A percentile compares a stretch with the other conserved stretches of the same genome.
Conservation (phyloP, 352 stramenopile species). For the Blastocystis sp. region DNA sequence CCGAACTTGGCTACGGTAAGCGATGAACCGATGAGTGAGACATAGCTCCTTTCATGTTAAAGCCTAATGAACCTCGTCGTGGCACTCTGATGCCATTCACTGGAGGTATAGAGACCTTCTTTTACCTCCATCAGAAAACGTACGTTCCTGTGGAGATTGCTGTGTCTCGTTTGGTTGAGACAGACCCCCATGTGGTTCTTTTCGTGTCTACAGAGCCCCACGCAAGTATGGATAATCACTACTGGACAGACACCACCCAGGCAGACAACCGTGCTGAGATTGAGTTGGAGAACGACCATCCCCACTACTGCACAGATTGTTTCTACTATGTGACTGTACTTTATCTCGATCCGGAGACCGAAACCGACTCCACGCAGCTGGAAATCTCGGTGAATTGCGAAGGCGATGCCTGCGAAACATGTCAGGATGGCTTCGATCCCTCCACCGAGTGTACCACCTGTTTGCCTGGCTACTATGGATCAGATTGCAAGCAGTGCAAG, state of each 20-base stretch:
- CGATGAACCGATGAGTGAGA: background rate
- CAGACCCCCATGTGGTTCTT: background rate
- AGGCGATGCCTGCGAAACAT: background rate
- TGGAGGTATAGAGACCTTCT: constrained; percentile 14
- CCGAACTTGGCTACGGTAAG: constrained; percentile 31
- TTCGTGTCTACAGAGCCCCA: constrained; percentile 18
- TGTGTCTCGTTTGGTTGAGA: background rate
- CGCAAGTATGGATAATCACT: constrained; percentile 8
- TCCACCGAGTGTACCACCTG: constrained; percentile 74
- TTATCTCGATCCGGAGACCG: background rate
- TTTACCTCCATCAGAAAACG: constrained; percentile 1
- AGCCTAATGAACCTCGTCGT: background rate
- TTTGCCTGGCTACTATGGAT: constrained; percentile 73
- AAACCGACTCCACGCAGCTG: background rate
- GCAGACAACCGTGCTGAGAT: constrained; percentile 43
- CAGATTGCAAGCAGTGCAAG: constrained; percentile 72
- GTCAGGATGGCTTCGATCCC: constrained; percentile 72
- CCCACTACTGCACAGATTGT: constrained; percentile 19
- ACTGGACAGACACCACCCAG: constrained; percentile 35
- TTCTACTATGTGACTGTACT: constrained; percentile 37
- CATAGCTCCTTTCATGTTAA: constrained; percentile 34
- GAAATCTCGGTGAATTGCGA: constrained; percentile 12
- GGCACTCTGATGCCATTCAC: constrained; percentile 16
- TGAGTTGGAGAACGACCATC: background rate
- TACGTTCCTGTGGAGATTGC: constrained; percentile 4